Conservation (phyloP, 1,284 basidiomycete species). For the Cryptococcus amylolentus region DNA sequence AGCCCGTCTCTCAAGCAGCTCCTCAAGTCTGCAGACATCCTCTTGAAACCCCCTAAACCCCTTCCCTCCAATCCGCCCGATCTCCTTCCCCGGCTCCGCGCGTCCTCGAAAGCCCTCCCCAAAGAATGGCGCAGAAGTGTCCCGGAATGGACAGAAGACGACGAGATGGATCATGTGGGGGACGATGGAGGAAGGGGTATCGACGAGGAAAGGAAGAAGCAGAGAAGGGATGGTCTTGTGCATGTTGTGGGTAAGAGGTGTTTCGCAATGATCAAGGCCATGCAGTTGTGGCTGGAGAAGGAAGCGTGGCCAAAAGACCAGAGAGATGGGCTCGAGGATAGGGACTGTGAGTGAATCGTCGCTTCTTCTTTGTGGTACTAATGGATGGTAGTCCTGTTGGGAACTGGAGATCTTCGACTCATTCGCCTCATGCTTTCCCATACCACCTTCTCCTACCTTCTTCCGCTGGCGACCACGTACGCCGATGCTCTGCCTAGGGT, state of each 20-base stretch:
- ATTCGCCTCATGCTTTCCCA: slow-evolving; percentile 28
- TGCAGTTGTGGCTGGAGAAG: slow-evolving; percentile 27
- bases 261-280: slow-evolving; percentile 25
- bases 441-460: slow-evolving; percentile 25
- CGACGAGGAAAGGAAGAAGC: slow-evolving; percentile 7
- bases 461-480: slow-evolving; percentile 19
- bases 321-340: slow-evolving; percentile 16
- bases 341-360: slow-evolving; percentile 27
- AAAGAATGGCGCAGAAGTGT: slow-evolving; percentile 16
- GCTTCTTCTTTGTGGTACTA: neutral
- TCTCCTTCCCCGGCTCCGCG: slow-evolving; percentile 20
- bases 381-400: slow-evolving; percentile 28
- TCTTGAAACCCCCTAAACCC: slow-evolving; percentile 34
- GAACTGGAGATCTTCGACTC: slow-evolving; percentile 35
- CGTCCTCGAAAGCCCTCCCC: slow-evolving; percentile 20
- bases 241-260: slow-evolving; percentile 25
- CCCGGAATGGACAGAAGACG: slow-evolving; percentile 18
- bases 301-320: slow-evolving; percentile 35
- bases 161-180: slow-evolving; percentile 15
- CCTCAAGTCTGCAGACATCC: slow-evolving; percentile 20
- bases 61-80: slow-evolving; percentile 27
- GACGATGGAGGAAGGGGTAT: slow-evolving; percentile 3
- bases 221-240: slow-evolving; percentile 16
- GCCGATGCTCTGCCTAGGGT: slow-evolving; percentile 15
- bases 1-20: slow-evolving; percentile 16